phyloP scores from a whole-genome alignment of 768 basidiomycete genomes.

The Rhizopogon vinicolor region DNA sequence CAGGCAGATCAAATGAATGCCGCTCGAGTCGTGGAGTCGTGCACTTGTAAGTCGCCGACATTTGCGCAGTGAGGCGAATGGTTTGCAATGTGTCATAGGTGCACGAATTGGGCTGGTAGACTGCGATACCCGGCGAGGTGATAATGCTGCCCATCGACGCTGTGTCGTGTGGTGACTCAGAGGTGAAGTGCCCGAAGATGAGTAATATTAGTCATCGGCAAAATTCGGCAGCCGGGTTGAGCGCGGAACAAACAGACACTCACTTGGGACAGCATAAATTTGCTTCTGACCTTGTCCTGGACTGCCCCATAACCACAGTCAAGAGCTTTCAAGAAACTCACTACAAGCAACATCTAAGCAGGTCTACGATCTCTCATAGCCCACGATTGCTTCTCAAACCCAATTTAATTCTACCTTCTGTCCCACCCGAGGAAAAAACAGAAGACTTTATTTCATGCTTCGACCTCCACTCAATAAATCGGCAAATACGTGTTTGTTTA shows the following conservation, averaged over 20 bases:
- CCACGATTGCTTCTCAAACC: slow-evolving; percentile 25
- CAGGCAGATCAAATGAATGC: too few species aligned
- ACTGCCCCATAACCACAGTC: slow-evolving; percentile 1
- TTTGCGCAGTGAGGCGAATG: too few species aligned
- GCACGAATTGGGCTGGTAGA: too few species aligned
- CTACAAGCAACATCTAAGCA: background rate
- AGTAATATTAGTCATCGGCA: background rate
- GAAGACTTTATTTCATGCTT: slow-evolving; percentile 71
- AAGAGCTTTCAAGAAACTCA: background rate
- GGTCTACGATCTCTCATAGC: slow-evolving; percentile 5
- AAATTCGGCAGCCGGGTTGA: slow-evolving; percentile 14
- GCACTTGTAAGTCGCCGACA: too few species aligned
- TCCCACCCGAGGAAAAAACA: slow-evolving; percentile 25
- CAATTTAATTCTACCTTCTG: slow-evolving; percentile 23
- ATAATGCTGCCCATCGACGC: too few species aligned
- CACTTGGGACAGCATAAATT: slow-evolving; percentile 17
- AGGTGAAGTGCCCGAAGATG: too few species aligned
- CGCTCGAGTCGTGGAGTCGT: too few species aligned
- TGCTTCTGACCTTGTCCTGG: background rate
- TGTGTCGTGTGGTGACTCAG: too few species aligned
- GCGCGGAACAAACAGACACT: slow-evolving; percentile 20
- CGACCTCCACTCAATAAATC: slow-evolving; percentile 76
- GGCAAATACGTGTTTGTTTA: slow-evolving; percentile 57
- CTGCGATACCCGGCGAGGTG: too few species aligned
- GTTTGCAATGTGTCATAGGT: too few species aligned